phyloP scores from a whole-genome alignment of 345 rosid genomes.

The Populus euphratica region DNA sequence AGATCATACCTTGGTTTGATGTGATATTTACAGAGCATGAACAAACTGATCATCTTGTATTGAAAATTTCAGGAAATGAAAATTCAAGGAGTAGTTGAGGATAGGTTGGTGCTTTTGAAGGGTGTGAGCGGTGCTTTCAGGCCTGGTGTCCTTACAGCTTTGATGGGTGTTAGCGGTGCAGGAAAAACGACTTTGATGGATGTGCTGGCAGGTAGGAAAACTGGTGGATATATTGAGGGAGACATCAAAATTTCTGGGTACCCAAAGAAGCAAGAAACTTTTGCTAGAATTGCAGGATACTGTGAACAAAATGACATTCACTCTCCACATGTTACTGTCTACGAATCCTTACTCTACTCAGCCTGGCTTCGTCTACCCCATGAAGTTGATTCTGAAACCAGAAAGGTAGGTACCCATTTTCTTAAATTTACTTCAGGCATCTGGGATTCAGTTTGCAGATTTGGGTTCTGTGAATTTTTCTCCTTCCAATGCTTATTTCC shows the following conservation, averaged over 20 bases:
- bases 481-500: background rate
- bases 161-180: conserved; percentile 81
- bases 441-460: background rate
- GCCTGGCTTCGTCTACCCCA: conserved; percentile 69
- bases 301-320: conserved; percentile 80
- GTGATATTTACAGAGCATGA: background rate
- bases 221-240: conserved; percentile 74
- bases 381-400: conserved; percentile 40
- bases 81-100: conserved; percentile 50
- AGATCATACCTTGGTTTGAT: background rate
- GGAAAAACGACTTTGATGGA: conserved; percentile 89
- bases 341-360: conserved; percentile 69
- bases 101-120: conserved; percentile 60
- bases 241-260: conserved; percentile 63
- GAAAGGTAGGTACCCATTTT: conserved; percentile 44
- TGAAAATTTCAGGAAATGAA: conserved; percentile 47
- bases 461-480: background rate
- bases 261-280: conserved; percentile 74
- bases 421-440: background rate
- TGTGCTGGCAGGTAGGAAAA: conserved; percentile 83
- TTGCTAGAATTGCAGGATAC: conserved; percentile 74
- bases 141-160: conserved; percentile 81
- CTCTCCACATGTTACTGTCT: conserved; percentile 72
- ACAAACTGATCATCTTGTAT: background rate
- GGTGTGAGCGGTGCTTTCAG: conserved; percentile 78